Evolutionary conservation across 805 yeast species (phyloP), one percentile per base, ranked within the genome.

Genomic region (Blastobotrys chiropterorum): DNA sequence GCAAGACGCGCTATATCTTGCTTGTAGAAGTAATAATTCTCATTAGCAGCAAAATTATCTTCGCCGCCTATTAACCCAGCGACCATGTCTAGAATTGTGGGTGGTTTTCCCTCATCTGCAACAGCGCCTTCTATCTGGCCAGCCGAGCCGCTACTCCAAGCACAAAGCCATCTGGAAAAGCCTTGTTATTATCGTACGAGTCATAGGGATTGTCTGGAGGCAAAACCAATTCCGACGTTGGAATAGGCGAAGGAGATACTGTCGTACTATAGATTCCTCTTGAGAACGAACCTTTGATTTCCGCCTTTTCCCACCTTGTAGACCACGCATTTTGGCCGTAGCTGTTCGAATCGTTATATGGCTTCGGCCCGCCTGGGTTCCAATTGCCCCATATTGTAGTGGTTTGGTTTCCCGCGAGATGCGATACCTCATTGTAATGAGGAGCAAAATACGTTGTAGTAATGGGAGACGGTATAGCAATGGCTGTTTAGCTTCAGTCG

Each of bases 101-200:
- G 66, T 55, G 7, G 68, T 56, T 13, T 71, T 72, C 2, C 67
- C 58, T 69, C 69, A 22, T 61, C 68, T 26, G 64, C 63, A 26
- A 63, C 61, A 6, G 73, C 71, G 19, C 72, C 72, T 58, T 69
- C 73, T 43, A 68, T 62, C 57, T 69, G 73, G 20, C 64, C 61
- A 15, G 71, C 69, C 15, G 71, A 63, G 14, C 69, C 64, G 11
- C 70, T 52, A 66, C 67, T 2, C 72, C 72, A 56, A 61, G 57
- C 16, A 56, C 46, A 40, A 59, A 59, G 45, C 48, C 54, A 3
- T 31, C 14, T 4, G 61, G 62, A 3, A 57, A 50, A 1, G 44
- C 22, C 13, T 38, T 22, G 4, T 31, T 19, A 19, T 47, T 44
- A 3, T 30, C 22, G 5, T 21, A 3, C 11, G 16, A 43, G 7